These are phyloP conservation scores for Suillus occidentalis DNA, from an alignment of 768 basidiomycete species.

Conservation along the genomic window DNA sequence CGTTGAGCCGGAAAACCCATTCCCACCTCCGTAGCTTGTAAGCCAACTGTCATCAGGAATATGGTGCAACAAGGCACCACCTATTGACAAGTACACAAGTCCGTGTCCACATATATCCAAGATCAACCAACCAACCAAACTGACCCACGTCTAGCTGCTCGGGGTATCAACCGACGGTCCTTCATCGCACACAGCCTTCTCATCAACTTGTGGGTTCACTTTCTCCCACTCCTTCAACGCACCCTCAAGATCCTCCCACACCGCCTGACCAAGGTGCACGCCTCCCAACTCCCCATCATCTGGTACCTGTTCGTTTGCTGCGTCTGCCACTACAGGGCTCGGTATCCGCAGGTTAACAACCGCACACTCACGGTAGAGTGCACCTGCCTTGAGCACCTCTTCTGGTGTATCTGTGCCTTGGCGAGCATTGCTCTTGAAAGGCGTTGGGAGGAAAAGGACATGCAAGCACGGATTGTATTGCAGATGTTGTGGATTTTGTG, in stretches of 20 bases:
- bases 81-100: not conserved
- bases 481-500: conserved; percentile 62
- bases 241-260: conserved; percentile 78
- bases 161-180: conserved; percentile 25
- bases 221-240: conserved; percentile 69
- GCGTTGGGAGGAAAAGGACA: conserved; percentile 78
- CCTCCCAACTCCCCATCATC: conserved; percentile 76
- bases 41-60: too few species aligned
- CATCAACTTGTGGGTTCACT: conserved; percentile 18
- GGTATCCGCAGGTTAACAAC: conserved; percentile 51
- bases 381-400: conserved; percentile 76
- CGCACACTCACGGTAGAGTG: conserved; percentile 75
- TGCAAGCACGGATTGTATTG: conserved; percentile 84
- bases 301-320: conserved; percentile 37
- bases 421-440: conserved; percentile 57
- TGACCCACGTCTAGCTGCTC: conserved; percentile 14
- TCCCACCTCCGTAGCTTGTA: too few species aligned
- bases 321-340: conserved; percentile 25
- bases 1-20: too few species aligned
- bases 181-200: conserved; percentile 23
- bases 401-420: conserved; percentile 34
- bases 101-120: not conserved
- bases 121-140: not conserved
- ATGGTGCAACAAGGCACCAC: too few species aligned
- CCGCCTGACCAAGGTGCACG: conserved; percentile 59